These are phyloP conservation scores for Fusarium sp. DNA, from an alignment of 2,329 filamentous ascomycete species.

Conservation along the genomic window DNA sequence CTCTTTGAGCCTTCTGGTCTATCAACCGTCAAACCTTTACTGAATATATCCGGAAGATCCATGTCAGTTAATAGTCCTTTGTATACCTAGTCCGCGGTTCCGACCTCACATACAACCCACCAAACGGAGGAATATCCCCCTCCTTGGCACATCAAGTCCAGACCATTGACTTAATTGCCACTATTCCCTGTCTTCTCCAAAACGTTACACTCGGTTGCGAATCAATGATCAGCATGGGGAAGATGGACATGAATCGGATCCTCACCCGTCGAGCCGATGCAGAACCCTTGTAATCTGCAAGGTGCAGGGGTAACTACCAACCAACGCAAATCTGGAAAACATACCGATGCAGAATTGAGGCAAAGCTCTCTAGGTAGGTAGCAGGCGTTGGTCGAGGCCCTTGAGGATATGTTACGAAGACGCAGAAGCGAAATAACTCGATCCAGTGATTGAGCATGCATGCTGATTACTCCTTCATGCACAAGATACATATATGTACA, in stretches of 20 bases:
- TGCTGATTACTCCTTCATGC: background rate
- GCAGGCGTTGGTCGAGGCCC: background rate
- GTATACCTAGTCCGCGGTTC: background rate
- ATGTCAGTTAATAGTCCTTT: background rate
- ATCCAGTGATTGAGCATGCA: background rate
- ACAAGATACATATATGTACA: background rate
- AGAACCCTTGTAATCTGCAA: background rate
- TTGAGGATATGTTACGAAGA: background rate
- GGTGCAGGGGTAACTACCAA: background rate
- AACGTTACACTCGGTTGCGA: background rate
- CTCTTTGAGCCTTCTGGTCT: too few species aligned
- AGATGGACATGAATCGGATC: background rate
- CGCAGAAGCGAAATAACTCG: background rate
- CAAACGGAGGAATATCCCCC: background rate
- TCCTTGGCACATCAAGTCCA: background rate
- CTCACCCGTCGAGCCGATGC: background rate
- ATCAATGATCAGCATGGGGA: background rate
- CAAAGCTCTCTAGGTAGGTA: background rate
- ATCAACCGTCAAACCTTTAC: too few species aligned
- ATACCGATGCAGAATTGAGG: background rate
- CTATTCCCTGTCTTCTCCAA: background rate
- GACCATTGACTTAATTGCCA: background rate
- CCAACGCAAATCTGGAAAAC: background rate
- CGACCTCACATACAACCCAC: background rate
- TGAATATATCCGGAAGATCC: background rate